Percentiles rank a stretch among this genome's conserved stretches.
These are phyloP conservation scores for Solanum hybrid DNA, from an alignment of 305 asterid genomes.

Conservation along the genomic window DNA sequence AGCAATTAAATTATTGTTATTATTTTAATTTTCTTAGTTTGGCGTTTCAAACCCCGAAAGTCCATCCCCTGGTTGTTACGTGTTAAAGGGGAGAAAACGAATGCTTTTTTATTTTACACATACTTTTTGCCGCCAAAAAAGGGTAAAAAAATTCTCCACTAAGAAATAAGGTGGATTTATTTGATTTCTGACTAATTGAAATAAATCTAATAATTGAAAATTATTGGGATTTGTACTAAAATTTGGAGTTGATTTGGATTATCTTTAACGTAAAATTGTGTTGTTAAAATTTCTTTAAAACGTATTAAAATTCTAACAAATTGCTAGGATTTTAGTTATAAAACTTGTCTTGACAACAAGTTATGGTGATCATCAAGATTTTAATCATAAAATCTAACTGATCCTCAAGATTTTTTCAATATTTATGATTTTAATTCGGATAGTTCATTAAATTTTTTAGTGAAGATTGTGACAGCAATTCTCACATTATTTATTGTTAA, in stretches of 20 bases:
- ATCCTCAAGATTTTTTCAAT: background rate
- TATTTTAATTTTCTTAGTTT: background rate
- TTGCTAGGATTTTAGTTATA: background rate
- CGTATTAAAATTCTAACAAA: no score
- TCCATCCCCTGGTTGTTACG: background rate
- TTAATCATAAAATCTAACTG: background rate
- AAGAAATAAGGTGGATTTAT: background rate
- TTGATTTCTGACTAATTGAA: background rate
- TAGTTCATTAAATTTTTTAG: no score
- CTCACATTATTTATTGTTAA: background rate
- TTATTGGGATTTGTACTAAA: background rate
- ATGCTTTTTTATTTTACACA: background rate
- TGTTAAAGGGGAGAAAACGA: background rate
- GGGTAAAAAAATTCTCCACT: background rate
- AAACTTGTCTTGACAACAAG: background rate
- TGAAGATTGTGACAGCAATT: background rate
- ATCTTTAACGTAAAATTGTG: background rate
- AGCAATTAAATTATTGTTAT: background rate
- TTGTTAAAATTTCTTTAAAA: background rate
- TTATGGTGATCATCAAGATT: background rate
- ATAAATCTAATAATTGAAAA: background rate
- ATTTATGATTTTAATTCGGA: background rate
- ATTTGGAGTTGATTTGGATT: background rate
- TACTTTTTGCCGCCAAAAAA: background rate
- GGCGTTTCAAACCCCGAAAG: background rate